A percentile compares a stretch with the other conserved stretches of the same genome.
These are phyloP conservation scores for Solanum appendiculatum DNA, from an alignment of 257 asterid genomes.

Conservation along the genomic window DNA sequence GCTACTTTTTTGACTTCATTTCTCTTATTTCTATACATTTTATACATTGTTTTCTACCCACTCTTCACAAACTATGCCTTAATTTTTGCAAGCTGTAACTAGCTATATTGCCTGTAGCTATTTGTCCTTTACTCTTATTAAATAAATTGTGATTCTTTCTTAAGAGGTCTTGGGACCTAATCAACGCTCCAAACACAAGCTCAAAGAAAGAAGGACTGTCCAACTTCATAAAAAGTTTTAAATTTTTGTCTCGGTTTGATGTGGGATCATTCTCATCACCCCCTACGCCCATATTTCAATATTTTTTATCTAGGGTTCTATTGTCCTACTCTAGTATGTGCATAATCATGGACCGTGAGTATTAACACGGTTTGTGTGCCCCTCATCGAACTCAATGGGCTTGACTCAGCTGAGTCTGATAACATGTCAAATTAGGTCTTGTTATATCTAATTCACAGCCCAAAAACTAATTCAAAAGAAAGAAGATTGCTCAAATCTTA, in stretches of 20 bases:
- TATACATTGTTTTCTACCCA: not conserved
- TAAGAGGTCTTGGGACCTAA: not conserved
- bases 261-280: not conserved
- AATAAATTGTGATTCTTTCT: not conserved
- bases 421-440: not conserved
- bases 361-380: too few relatives aligned
- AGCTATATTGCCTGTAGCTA: not conserved
- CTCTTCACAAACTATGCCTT: not conserved
- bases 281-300: not conserved
- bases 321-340: not conserved
- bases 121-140: not conserved
- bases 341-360: not conserved
- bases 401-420: too few relatives aligned
- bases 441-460: not conserved
- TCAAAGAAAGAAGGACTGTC: not conserved
- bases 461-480: too few relatives aligned
- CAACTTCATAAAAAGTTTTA: not conserved
- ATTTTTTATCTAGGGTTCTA: not conserved
- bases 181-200: not conserved
- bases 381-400: not conserved
- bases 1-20: conserved; percentile 2
- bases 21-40: not conserved
- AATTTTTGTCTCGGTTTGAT: not conserved
- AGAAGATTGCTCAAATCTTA: not conserved
- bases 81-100: not conserved